A percentile compares a stretch with the other conserved stretches of the same genome.
These are phyloP conservation scores for Glaciozyma antarctica DNA, from an alignment of 768 basidiomycete genomes.

Conservation along the genomic window DNA sequence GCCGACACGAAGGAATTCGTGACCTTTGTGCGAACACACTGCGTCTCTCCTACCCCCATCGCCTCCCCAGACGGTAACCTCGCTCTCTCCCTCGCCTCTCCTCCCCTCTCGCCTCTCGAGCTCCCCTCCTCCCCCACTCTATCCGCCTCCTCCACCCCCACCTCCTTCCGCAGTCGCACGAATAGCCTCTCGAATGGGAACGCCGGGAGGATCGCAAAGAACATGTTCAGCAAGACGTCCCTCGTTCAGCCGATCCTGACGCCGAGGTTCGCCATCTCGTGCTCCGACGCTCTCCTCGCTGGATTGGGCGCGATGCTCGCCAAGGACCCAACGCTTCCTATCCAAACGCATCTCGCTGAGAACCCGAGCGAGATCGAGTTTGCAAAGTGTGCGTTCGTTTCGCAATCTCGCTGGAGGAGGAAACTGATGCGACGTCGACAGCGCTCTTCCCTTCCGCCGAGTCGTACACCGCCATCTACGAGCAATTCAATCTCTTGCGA, in stretches of 20 bases:
- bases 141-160: not conserved
- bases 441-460: constrained; percentile 55
- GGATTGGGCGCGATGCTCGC: constrained; percentile 55
- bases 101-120: constrained; percentile 32
- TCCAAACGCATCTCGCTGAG: constrained; percentile 91
- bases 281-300: constrained; percentile 59
- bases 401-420: not conserved
- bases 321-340: constrained; percentile 53
- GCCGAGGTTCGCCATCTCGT: constrained; percentile 92
- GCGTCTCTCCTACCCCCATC: constrained; percentile 13
- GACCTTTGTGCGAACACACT: constrained; percentile 49
- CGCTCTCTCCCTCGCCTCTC: not conserved
- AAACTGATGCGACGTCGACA: not conserved
- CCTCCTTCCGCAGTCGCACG: not conserved
- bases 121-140: not conserved
- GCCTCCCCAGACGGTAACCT: not conserved
- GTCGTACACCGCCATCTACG: constrained; percentile 74
- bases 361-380: constrained; percentile 62
- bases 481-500: constrained; percentile 62
- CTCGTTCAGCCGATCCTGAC: constrained; percentile 85
- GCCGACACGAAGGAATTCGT: constrained; percentile 57
- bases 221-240: constrained; percentile 29
- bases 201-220: not conserved
- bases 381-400: constrained; percentile 42
- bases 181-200: not conserved